Conservation (phyloP, 2,329 filamentous ascomycete genomes). For the Orbilia brochopaga region DNA sequence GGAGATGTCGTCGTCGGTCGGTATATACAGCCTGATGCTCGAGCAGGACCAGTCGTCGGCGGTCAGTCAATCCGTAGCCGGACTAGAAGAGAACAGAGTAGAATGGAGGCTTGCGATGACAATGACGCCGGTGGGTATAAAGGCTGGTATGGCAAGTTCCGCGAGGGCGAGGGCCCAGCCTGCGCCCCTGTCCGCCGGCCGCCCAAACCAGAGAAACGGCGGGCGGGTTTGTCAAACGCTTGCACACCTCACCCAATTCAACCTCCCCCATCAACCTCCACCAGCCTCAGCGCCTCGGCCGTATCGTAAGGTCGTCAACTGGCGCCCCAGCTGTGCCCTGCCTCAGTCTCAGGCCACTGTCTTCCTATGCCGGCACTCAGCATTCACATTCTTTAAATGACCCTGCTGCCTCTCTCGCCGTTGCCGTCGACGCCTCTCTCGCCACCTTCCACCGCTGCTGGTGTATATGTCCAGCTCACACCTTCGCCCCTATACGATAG, state of each 20-base stretch:
- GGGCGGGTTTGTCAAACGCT: conserved; percentile 35
- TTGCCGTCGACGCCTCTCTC: conserved; percentile 8
- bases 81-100: too few species aligned
- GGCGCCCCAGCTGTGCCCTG: not conserved
- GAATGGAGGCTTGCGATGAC: conserved; percentile 6
- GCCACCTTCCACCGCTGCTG: conserved; percentile 12
- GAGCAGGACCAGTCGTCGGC: conserved; percentile 15
- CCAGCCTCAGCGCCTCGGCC: conserved; percentile 11
- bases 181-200: not conserved
- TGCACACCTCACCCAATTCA: conserved; percentile 8
- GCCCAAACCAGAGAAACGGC: conserved; percentile 8
- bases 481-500: conserved; percentile 22
- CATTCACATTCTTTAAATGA: conserved; percentile 26
- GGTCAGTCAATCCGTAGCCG: too few species aligned
- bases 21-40: not conserved
- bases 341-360: not conserved
- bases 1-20: conserved; percentile 1
- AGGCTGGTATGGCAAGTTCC: conserved; percentile 43
- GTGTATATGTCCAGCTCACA: conserved; percentile 9
- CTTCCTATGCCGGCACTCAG: conserved; percentile 22
- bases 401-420: conserved; percentile 17
- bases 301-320: not conserved
- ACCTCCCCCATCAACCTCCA: conserved; percentile 4
- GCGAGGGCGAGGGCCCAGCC: conserved; percentile 24
- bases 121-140: conserved; percentile 28